Percentiles rank a stretch among this genome's conserved stretches.
Conservation (phyloP, 2,329 filamentous ascomycete species). For the Capronia americana region DNA sequence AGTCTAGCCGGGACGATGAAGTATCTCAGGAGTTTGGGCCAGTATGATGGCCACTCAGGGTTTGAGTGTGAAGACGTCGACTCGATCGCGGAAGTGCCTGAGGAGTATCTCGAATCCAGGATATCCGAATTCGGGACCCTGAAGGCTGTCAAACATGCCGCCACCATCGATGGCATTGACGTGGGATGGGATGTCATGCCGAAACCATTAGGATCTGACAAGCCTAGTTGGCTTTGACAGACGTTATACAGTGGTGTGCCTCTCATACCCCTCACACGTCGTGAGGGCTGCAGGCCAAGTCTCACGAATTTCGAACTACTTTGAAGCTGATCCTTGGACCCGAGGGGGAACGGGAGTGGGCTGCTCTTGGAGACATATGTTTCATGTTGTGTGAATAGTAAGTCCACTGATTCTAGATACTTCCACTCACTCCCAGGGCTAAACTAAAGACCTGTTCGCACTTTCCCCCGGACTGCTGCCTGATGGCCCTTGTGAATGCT, state of each 20-base stretch:
- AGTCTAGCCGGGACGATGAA: constrained; percentile 63
- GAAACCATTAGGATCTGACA: constrained; percentile 56
- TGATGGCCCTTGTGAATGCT: neutral
- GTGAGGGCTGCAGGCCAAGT: neutral
- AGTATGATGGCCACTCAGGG: constrained; percentile 53
- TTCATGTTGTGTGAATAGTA: neutral
- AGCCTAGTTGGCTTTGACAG: constrained; percentile 32
- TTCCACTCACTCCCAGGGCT: neutral
- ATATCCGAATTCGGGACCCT: constrained; percentile 56
- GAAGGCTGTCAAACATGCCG: constrained; percentile 57
- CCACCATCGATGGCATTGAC: constrained; percentile 53
- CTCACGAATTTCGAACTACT: neutral
- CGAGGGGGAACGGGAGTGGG: neutral
- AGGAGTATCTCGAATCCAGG: constrained; percentile 53
- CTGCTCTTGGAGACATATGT: neutral
- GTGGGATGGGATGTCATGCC: constrained; percentile 61
- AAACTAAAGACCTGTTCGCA: neutral
- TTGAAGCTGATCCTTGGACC: neutral
- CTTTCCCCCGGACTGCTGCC: neutral
- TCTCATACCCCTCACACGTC: neutral
- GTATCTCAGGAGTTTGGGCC: constrained; percentile 62
- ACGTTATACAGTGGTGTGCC: too few species aligned
- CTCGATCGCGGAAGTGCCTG: constrained; percentile 43
- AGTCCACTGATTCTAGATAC: neutral
- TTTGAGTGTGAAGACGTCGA: constrained; percentile 51